Percentiles rank a stretch among this genome's conserved stretches.
Conservation (phyloP, 306 rosid species). For the Lathyrus oleraceus region DNA sequence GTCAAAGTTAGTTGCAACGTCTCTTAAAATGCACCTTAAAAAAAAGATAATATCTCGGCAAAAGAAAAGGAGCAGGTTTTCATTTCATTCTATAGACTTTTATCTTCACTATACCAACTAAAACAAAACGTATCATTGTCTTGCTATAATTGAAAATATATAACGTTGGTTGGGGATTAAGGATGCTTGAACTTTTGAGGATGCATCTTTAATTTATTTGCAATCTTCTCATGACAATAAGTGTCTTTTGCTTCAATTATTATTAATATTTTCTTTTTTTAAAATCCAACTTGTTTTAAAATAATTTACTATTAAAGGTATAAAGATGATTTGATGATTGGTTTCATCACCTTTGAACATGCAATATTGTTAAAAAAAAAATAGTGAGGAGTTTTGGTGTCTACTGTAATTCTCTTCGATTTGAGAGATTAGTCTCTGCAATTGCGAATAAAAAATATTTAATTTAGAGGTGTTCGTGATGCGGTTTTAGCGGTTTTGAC, state of each 20-base stretch:
- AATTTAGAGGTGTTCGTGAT: too few relatives aligned
- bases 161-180: constrained; percentile 33
- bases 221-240: constrained; percentile 7
- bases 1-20: constrained; percentile 48
- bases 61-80: constrained; percentile 6
- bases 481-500: too few relatives aligned
- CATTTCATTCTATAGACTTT: background rate
- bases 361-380: too few relatives aligned
- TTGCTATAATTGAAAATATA: constrained; percentile 25
- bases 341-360: too few relatives aligned
- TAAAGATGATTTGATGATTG: too few relatives aligned
- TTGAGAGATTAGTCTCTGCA: too few relatives aligned
- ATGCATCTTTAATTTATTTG: constrained; percentile 6
- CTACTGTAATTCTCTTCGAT: too few relatives aligned
- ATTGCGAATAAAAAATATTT: too few relatives aligned
- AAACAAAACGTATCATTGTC: constrained; percentile 26
- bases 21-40: constrained; percentile 46
- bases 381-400: too few relatives aligned
- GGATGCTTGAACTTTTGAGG: constrained; percentile 36
- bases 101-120: constrained; percentile 18
- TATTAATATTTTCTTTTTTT: too few relatives aligned
- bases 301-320: too few relatives aligned
- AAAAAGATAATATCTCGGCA: constrained; percentile 8
- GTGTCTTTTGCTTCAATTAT: background rate
- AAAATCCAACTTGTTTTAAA: too few relatives aligned